A percentile compares a stretch with the other conserved stretches of the same genome.
phyloP scores from a whole-genome alignment of 768 basidiomycete species.

The Tylopilus sp. region DNA sequence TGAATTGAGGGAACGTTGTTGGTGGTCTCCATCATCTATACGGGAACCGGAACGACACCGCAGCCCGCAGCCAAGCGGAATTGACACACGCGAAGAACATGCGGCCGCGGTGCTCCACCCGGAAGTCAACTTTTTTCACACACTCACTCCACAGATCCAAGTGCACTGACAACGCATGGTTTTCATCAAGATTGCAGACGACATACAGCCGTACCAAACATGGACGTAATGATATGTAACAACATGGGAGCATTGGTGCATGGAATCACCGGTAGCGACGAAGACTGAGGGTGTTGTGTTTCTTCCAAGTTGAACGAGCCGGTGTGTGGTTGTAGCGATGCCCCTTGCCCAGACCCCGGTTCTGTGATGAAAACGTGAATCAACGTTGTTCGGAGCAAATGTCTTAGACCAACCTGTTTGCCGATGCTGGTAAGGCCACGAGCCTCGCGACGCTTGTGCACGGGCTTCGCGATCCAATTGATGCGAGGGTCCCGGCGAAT shows the following conservation, averaged over 20 bases:
- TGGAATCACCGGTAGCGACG: conserved; percentile 73
- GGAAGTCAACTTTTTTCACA: conserved; percentile 3
- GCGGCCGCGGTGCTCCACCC: conserved; percentile 13
- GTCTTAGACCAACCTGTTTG: conserved; percentile 68
- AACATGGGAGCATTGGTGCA: conserved; percentile 1
- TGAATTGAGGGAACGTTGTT: conserved; percentile 4
- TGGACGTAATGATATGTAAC: conserved; percentile 18
- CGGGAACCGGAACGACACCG: conserved; percentile 9
- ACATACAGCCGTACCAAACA: conserved; percentile 29
- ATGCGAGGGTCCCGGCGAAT: conserved; percentile 95
- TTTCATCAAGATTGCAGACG: conserved; percentile 9
- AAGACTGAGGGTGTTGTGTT: conserved; percentile 95
- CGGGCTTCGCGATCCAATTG: conserved; percentile 98
- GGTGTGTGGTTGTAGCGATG: conserved; percentile 92
- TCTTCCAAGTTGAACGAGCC: conserved; percentile 90
- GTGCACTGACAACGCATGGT: conserved; percentile 4
- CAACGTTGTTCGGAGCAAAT: background rate
- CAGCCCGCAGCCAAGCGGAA: conserved; percentile 21
- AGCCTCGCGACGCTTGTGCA: conserved; percentile 97
- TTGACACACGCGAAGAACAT: conserved; percentile 17
- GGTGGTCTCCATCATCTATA: background rate
- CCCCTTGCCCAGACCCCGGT: conserved; percentile 97
- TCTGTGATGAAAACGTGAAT: conserved; percentile 43
- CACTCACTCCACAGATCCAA: background rate
- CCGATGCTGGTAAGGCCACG: conserved; percentile 97